Percentiles rank a stretch among this genome's conserved stretches.
phyloP scores from a whole-genome alignment of 768 basidiomycete genomes.

The Boletus speciosus region DNA sequence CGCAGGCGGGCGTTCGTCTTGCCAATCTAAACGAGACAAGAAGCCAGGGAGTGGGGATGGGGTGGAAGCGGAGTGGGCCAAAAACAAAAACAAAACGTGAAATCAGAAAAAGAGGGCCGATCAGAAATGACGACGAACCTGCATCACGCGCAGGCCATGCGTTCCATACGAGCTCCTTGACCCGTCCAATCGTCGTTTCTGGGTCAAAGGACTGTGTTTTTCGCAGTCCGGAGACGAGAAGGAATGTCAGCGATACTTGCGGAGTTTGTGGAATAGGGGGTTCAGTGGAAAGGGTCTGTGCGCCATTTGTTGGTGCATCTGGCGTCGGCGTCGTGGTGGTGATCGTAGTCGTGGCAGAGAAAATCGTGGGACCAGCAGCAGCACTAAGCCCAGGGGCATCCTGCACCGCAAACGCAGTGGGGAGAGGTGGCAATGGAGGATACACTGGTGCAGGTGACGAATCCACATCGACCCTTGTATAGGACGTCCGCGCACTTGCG shows the following conservation, averaged over 20 bases:
- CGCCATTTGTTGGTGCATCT: neutral
- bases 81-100: neutral
- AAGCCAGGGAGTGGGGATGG: neutral
- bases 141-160: conserved; percentile 56
- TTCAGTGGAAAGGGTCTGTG: conserved; percentile 7
- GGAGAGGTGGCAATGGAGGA: conserved; percentile 25
- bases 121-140: conserved; percentile 40
- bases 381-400: neutral
- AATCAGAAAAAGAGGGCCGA: conserved; percentile 10
- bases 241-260: conserved; percentile 64
- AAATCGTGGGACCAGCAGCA: neutral
- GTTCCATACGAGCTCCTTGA: conserved; percentile 84
- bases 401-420: conserved; percentile 6
- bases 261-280: conserved; percentile 52
- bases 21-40: conserved; percentile 54
- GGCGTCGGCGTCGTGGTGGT: conserved; percentile 7
- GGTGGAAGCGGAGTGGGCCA: neutral
- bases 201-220: conserved; percentile 75
- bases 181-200: conserved; percentile 67
- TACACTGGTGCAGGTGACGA: conserved; percentile 18
- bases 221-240: conserved; percentile 66
- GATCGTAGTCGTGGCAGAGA: conserved; percentile 1
- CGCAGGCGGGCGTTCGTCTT: conserved; percentile 72
- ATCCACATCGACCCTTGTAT: conserved; percentile 47
- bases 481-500: conserved; percentile 50